Conservation (phyloP, 2,329 filamentous ascomycete genomes). For the Dactylella cylindrospora region DNA sequence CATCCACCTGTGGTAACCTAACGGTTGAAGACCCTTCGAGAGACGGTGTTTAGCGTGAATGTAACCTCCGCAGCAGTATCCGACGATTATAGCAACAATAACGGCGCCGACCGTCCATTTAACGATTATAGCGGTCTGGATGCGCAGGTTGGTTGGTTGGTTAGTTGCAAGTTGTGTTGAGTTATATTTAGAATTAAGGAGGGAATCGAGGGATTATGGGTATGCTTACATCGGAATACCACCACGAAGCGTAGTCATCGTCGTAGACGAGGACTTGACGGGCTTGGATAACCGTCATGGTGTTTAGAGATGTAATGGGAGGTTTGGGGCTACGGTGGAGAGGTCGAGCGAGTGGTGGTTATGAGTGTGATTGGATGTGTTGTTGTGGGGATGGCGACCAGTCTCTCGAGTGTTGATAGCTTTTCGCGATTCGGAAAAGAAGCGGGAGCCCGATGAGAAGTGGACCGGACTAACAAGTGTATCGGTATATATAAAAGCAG, state of each 20-base stretch:
- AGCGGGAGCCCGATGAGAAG: not conserved
- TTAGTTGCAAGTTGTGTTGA: not conserved
- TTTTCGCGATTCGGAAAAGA: too few relatives aligned
- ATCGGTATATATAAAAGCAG: conserved; percentile 10
- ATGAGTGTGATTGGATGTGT: conserved; percentile 16
- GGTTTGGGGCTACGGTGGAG: not conserved
- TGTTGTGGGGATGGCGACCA: conserved; percentile 22
- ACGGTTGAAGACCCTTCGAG: conserved; percentile 64
- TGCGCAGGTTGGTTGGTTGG: not conserved
- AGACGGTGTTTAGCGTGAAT: conserved; percentile 69
- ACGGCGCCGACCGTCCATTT: conserved; percentile 70
- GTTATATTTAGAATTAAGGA: not conserved
- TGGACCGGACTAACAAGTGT: conserved; percentile 1
- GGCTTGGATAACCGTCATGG: conserved; percentile 3
- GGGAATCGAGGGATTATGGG: not conserved
- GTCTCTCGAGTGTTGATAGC: too few relatives aligned
- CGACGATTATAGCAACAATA: conserved; percentile 61
- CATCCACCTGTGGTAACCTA: conserved; percentile 65
- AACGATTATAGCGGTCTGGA: conserved; percentile 51
- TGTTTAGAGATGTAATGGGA: not conserved
- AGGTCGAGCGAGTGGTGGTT: not conserved
- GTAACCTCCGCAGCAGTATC: conserved; percentile 68
- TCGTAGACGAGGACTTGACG: conserved; percentile 25
- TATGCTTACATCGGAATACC: conserved; percentile 40
- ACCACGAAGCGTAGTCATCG: conserved; percentile 40